These are phyloP conservation scores for Globisporangium cederbergense DNA, from an alignment of 352 stramenopile species.

Conservation along the genomic window DNA sequence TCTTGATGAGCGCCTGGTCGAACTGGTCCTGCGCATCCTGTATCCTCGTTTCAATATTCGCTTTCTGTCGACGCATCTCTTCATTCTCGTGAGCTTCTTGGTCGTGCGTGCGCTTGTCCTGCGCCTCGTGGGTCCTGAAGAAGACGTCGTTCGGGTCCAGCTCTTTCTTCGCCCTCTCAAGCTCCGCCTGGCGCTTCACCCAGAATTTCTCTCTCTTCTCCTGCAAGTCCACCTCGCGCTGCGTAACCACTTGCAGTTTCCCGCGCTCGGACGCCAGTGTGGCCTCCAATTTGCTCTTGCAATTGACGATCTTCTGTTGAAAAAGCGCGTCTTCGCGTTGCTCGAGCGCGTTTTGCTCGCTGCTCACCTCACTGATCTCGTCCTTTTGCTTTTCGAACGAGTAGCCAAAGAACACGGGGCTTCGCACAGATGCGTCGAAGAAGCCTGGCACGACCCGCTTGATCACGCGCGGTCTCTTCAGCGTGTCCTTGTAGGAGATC, in stretches of 20 bases:
- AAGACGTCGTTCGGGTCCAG: constrained; percentile 78
- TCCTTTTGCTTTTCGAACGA: constrained; percentile 37
- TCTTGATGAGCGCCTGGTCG: constrained; percentile 26
- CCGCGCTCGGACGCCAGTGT: constrained; percentile 38
- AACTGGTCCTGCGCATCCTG: constrained; percentile 37
- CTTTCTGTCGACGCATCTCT: constrained; percentile 40
- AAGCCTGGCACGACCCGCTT: constrained; percentile 36
- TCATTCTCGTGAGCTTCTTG: constrained; percentile 57
- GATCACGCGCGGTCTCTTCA: constrained; percentile 51
- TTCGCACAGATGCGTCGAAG: constrained; percentile 47
- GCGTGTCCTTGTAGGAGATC: constrained; percentile 23
- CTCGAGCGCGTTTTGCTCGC: constrained; percentile 24
- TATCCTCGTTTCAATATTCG: constrained; percentile 43
- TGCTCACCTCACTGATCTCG: constrained; percentile 32
- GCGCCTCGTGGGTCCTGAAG: constrained; percentile 60
- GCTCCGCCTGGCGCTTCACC: constrained; percentile 53
- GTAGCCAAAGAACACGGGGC: constrained; percentile 75
- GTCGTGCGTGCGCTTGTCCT: constrained; percentile 53
- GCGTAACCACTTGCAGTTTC: constrained; percentile 49
- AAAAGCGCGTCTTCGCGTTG: constrained; percentile 51
- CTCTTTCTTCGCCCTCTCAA: constrained; percentile 67
- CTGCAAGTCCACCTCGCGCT: constrained; percentile 43
- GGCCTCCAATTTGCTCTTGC: constrained; percentile 33
- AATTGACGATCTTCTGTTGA: constrained; percentile 40
- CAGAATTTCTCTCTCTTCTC: constrained; percentile 60